Percentiles rank a stretch among this genome's conserved stretches.
Conservation (phyloP, 768 basidiomycete genomes). For the Boletus vermiculosoides region DNA sequence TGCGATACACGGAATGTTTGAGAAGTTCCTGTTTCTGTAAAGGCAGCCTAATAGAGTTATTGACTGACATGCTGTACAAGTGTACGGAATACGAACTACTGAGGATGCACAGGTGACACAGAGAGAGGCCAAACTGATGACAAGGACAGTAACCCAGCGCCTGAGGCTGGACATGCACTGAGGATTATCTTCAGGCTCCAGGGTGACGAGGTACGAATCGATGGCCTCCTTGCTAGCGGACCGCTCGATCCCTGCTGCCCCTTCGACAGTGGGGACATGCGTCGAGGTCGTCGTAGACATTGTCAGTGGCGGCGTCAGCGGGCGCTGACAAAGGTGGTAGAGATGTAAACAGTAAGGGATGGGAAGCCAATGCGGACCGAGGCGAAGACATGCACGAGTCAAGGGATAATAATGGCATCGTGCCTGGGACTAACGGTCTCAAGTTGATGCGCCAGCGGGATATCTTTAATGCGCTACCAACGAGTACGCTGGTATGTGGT, state of each 20-base stretch:
- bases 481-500: no score
- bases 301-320: background rate
- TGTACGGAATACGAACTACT: slow-evolving; percentile 39
- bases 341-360: background rate
- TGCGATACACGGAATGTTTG: slow-evolving; percentile 49
- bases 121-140: slow-evolving; percentile 46
- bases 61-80: background rate
- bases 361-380: background rate
- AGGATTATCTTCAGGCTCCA: slow-evolving; percentile 44
- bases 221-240: slow-evolving; percentile 1
- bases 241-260: background rate
- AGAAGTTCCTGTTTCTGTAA: slow-evolving; percentile 60
- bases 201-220: slow-evolving; percentile 30
- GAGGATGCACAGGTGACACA: slow-evolving; percentile 58
- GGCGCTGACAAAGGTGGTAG: background rate
- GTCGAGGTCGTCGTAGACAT: slow-evolving; percentile 11
- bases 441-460: background rate
- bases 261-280: slow-evolving; percentile 9
- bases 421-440: background rate
- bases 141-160: slow-evolving; percentile 49
- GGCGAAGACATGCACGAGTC: background rate
- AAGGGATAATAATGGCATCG: slow-evolving; percentile 6
- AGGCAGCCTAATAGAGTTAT: slow-evolving; percentile 45
- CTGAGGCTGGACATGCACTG: slow-evolving; percentile 38
- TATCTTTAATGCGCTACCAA: background rate